Evolutionary conservation across 2,329 filamentous ascomycete species (phyloP).

Genomic region (Fusarium ambrosium): DNA sequence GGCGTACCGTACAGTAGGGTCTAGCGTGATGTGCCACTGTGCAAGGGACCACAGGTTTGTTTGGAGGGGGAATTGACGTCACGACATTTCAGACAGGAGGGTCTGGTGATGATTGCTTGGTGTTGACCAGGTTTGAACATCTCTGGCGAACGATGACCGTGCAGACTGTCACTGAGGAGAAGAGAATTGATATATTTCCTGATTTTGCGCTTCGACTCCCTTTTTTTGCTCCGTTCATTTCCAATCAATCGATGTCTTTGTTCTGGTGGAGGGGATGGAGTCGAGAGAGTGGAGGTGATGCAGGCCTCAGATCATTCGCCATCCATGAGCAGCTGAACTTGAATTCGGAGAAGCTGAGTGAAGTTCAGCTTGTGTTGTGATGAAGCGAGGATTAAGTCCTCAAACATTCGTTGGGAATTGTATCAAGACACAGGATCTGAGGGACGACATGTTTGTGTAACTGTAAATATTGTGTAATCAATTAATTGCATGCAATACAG

Average conservation of each 20-base stretch:
- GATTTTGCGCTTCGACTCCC: not conserved
- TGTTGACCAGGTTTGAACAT: slow-evolving; percentile 13
- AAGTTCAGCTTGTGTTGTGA: slow-evolving; percentile 1
- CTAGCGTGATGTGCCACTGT: slow-evolving; percentile 19
- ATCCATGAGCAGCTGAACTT: slow-evolving; percentile 38
- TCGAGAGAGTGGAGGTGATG: not conserved
- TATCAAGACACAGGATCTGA: not conserved
- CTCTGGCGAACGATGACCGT: not conserved
- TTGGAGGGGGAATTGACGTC: slow-evolving; percentile 35
- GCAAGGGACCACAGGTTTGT: slow-evolving; percentile 28
- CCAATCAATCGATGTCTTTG: not conserved
- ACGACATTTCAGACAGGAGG: slow-evolving; percentile 9
- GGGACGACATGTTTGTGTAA: not conserved
- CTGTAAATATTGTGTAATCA: not conserved
- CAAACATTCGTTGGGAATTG: not conserved
- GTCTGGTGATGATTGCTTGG: slow-evolving; percentile 34
- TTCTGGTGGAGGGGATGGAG: not conserved
- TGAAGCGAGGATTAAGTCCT: not conserved
- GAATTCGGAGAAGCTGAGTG: not conserved
- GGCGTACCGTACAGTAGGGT: not conserved
- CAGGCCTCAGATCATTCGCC: not conserved
- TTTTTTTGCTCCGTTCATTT: not conserved
- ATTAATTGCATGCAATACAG: not conserved
- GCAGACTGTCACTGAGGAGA: slow-evolving; percentile 7
- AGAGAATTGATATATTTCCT: not conserved